A percentile compares a stretch with the other conserved stretches of the same genome.
These are phyloP conservation scores for Termitomyces sp. DNA, from an alignment of 768 basidiomycete genomes.

Conservation along the genomic window DNA sequence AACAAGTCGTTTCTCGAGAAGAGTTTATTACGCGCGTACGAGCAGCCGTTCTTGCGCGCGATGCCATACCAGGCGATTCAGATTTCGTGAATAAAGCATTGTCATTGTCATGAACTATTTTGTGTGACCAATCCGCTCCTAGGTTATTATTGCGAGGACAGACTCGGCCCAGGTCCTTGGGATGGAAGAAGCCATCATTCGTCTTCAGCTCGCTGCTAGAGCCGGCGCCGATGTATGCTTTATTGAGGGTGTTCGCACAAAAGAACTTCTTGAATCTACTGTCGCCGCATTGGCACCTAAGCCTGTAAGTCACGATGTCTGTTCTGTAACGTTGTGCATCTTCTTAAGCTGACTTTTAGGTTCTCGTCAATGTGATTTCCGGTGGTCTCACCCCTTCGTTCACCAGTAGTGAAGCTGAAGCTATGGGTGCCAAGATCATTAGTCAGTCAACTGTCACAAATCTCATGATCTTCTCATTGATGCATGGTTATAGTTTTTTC, in stretches of 20 bases:
- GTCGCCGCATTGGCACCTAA: conserved; percentile 66
- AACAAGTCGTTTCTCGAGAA: conserved; percentile 76
- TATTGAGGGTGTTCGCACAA: conserved; percentile 71
- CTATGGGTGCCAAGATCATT: conserved; percentile 69
- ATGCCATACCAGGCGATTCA: conserved; percentile 67
- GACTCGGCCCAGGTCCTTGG: conserved; percentile 76
- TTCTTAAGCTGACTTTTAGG: conserved; percentile 22
- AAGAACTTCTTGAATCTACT: conserved; percentile 56
- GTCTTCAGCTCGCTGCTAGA: conserved; percentile 65
- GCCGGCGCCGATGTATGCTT: conserved; percentile 79
- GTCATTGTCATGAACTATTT: neutral
- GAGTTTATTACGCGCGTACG: conserved; percentile 71
- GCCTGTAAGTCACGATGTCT: conserved; percentile 38
- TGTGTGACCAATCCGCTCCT: neutral
- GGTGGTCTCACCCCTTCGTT: conserved; percentile 75
- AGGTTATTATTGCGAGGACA: conserved; percentile 72
- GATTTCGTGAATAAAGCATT: conserved; percentile 50
- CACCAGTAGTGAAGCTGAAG: conserved; percentile 62
- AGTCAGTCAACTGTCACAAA: conserved; percentile 35
- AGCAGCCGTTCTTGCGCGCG: conserved; percentile 72
- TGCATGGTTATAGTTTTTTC: conserved; percentile 51
- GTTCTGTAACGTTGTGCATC: neutral
- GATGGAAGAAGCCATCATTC: conserved; percentile 67
- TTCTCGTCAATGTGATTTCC: conserved; percentile 76
- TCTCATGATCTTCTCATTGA: neutral